Base-by-base conservation (phyloP, 208 protist genomes). In the Tetramitus jugosus region DNA sequence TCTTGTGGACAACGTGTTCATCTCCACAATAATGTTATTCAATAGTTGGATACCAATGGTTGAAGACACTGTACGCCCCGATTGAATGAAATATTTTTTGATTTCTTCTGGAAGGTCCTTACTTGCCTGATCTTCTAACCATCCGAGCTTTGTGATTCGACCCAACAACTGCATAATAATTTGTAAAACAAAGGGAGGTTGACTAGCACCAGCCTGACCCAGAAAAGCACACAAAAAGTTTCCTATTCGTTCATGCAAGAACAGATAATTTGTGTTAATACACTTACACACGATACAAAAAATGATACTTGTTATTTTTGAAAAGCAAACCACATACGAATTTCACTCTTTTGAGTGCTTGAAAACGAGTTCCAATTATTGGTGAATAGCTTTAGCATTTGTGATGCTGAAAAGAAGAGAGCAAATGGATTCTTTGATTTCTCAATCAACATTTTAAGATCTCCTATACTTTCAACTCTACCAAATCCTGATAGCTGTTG, bases 71-170 rank as follows among this genome's bases (percentile, higher is more conserved):
- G 62, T 20, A 17, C 64, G 61, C 6, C 17, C 6, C 35, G 13
- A 29, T 53, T 52, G 76, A 33, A 81, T 43, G 56, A 82, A 82
- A 42, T 82, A 78, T 17, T 80, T 81, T 56, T 82, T 68, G 33
- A 82, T 71, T 79, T 79, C 10, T 20, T 64, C 49, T 29, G 79
- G 79, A 26, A 82, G 78, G n/a, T 79, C 79, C 26, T 45, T 0
- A 71, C 45, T 76, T 6, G 31, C 6, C n/a, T 79, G 42, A n/a
- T 83, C 52, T 52, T 82, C 80, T 17, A 84, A 37, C 80, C 80
- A 83, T 17, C 80, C 80, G 7, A 83, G 43, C 43, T 82, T 81
- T 37, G 80, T 83, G 14, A 83, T 33, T 42, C 80, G 40, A 53
- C 79, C 72, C 8, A 83, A 17, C 0, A 83, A 31, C 31, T 60